Evolutionary conservation across 305 asterid species (phyloP).

Genomic region (Petunia hybrid): DNA sequence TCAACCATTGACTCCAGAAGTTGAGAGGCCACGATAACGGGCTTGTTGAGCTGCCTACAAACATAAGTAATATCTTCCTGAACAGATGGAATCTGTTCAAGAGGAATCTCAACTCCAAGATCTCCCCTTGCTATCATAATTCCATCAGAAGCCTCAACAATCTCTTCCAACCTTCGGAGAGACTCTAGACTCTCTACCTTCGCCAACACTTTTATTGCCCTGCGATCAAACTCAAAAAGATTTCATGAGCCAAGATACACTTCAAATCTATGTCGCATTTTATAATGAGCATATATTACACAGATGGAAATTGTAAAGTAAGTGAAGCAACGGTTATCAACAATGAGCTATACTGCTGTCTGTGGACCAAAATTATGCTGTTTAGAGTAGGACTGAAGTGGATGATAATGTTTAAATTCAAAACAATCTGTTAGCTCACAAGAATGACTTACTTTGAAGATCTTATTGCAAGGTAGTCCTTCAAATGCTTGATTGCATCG

Average conservation of each 20-base stretch:
- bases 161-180: slow-evolving; percentile 67
- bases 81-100: slow-evolving; percentile 81
- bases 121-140: slow-evolving; percentile 95
- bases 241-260: neutral
- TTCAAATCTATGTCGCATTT: neutral
- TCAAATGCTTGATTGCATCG: slow-evolving; percentile 64
- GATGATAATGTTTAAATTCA: neutral
- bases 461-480: slow-evolving; percentile 60
- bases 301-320: neutral
- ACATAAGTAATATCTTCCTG: slow-evolving; percentile 64
- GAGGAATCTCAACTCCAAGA: slow-evolving; percentile 90
- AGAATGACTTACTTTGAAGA: slow-evolving; percentile 54
- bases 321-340: neutral
- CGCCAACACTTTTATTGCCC: slow-evolving; percentile 75
- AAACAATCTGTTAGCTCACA: neutral
- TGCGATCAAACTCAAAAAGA: slow-evolving; percentile 38
- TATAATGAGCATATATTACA: neutral
- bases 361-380: neutral
- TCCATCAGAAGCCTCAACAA: slow-evolving; percentile 79
- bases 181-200: slow-evolving; percentile 83
- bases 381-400: neutral
- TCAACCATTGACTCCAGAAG: slow-evolving; percentile 91
- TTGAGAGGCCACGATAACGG: slow-evolving; percentile 85
- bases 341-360: neutral
- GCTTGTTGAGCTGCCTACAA: slow-evolving; percentile 86